phyloP scores from a whole-genome alignment of 1,284 basidiomycete genomes.

The Malassezia brasiliensis region DNA sequence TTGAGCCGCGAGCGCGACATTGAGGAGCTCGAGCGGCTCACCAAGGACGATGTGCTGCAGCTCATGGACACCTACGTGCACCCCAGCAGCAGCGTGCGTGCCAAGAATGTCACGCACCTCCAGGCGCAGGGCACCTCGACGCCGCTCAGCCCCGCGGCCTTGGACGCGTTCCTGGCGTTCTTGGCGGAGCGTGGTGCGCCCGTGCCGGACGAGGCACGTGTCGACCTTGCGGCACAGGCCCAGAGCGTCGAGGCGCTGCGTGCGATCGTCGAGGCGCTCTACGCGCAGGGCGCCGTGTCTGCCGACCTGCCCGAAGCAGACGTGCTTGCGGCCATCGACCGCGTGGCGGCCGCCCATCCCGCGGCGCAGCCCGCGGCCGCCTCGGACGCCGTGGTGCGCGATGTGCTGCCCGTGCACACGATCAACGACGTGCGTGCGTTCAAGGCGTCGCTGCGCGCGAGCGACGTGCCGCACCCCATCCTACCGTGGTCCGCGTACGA shows the following conservation, averaged over 20 bases:
- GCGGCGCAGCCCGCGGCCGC: constrained; percentile 53
- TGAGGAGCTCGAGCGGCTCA: constrained; percentile 57
- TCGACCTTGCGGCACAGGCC: constrained; percentile 52
- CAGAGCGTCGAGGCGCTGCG: constrained; percentile 50
- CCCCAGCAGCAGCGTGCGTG: constrained; percentile 30
- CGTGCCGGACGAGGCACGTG: constrained; percentile 54
- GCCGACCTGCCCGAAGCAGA: constrained; percentile 52
- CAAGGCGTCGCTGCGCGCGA: constrained; percentile 56
- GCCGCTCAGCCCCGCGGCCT: constrained; percentile 61
- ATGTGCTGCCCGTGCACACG: constrained; percentile 53
- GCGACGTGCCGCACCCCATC: constrained; percentile 51
- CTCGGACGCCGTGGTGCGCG: constrained; percentile 48
- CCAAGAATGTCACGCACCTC: constrained; percentile 34
- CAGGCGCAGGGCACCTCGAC: constrained; percentile 52
- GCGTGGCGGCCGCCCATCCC: constrained; percentile 57
- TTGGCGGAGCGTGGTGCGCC: constrained; percentile 55
- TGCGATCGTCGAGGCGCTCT: constrained; percentile 24
- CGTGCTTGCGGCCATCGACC: constrained; percentile 55
- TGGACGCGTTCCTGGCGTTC: constrained; percentile 57
- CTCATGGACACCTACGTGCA: constrained; percentile 66
- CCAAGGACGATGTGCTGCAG: constrained; percentile 66
- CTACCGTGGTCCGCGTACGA: constrained; percentile 23
- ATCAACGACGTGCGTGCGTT: constrained; percentile 63
- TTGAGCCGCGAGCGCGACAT: constrained; percentile 61
- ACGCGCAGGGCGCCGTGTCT: constrained; percentile 46